These are phyloP conservation scores for Pleodorina starrii DNA, from an alignment of 139 green algal species.

Conservation along the genomic window DNA sequence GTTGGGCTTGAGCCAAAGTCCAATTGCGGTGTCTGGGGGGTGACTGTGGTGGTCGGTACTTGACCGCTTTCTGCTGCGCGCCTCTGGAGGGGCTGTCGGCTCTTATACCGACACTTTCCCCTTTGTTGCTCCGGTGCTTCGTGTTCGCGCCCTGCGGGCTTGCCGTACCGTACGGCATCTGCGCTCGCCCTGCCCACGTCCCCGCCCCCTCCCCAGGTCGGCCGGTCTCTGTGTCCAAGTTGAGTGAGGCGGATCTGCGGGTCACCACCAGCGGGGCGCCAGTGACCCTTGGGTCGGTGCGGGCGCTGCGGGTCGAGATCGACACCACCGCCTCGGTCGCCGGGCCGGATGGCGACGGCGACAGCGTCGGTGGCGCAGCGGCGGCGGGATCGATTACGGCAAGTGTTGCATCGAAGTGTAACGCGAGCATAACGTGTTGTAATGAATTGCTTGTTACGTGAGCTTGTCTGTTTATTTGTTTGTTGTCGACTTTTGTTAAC, in stretches of 20 bases:
- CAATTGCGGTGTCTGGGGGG: too few species aligned
- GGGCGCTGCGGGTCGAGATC: not conserved
- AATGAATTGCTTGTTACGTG: not conserved
- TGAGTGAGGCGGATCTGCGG: constrained; percentile 31
- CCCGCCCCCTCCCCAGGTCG: not conserved
- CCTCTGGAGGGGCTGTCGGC: too few species aligned
- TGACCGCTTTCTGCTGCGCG: too few species aligned
- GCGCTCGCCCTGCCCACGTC: too few species aligned
- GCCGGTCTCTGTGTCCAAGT: not conserved
- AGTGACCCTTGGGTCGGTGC: constrained; percentile 11
- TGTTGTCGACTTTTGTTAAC: too few species aligned
- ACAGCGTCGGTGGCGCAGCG: not conserved
- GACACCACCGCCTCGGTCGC: not conserved
- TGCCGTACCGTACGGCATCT: too few species aligned
- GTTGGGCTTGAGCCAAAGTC: too few species aligned
- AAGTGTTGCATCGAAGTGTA: not conserved
- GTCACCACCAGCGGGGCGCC: not conserved
- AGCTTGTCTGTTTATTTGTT: too few species aligned
- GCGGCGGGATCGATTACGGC: not conserved
- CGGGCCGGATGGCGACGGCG: not conserved
- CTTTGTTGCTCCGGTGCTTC: too few species aligned
- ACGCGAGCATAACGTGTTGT: not conserved
- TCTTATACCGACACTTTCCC: too few species aligned
- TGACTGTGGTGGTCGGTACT: too few species aligned
- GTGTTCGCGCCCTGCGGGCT: too few species aligned